A percentile compares a stretch with the other conserved stretches of the same genome.
Conservation (phyloP, 208 protist species). For the Phytomonas sp. region DNA sequence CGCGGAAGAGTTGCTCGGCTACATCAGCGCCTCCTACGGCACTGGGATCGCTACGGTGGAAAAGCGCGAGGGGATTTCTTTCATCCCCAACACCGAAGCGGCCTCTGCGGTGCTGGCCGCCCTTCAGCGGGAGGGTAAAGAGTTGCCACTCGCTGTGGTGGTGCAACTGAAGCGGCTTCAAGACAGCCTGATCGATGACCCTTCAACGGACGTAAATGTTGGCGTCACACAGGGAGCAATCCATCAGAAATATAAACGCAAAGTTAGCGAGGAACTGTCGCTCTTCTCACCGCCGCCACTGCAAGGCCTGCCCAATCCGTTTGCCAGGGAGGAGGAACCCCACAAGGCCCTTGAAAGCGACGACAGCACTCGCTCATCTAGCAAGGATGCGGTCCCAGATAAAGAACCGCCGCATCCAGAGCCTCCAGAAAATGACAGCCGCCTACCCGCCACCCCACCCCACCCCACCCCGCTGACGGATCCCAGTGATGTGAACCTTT, state of each 20-base stretch:
- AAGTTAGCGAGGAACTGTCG: constrained; percentile 8
- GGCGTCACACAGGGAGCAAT: background rate
- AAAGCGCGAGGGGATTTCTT: constrained; percentile 33
- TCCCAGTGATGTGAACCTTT: constrained; percentile 1
- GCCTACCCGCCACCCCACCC: constrained; percentile 15
- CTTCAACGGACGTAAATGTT: background rate
- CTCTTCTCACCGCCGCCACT: constrained; percentile 25
- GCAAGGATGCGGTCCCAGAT: background rate
- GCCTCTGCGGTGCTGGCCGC: constrained; percentile 34
- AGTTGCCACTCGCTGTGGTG: constrained; percentile 41
- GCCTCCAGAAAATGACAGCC: no score
- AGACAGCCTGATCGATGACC: constrained; percentile 10
- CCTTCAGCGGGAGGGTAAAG: constrained; percentile 40
- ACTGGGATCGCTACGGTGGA: constrained; percentile 33
- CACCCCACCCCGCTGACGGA: constrained; percentile 13
- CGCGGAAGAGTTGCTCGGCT: constrained; percentile 43
- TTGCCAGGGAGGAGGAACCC: constrained; percentile 13
- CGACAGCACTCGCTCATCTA: background rate
- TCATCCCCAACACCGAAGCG: constrained; percentile 34
- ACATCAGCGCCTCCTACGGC: constrained; percentile 19
- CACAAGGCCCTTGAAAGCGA: constrained; percentile 2
- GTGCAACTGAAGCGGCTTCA: constrained; percentile 48
- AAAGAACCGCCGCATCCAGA: no score
- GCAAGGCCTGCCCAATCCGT: constrained; percentile 29
- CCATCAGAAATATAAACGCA: background rate